Conservation (phyloP, 306 rosid genomes). For the Citrullus colocynthis region DNA sequence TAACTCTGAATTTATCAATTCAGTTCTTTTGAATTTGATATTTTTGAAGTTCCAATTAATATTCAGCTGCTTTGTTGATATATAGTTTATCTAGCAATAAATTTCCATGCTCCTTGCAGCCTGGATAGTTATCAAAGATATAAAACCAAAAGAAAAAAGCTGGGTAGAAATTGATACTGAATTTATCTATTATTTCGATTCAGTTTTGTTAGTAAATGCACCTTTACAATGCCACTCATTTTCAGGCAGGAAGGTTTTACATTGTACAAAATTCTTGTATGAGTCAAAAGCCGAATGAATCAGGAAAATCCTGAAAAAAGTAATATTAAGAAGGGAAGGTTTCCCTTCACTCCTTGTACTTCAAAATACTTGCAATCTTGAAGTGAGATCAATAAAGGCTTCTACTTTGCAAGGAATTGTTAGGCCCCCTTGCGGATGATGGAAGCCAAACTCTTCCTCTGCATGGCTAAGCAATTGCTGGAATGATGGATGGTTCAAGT, state of each 20-base stretch:
- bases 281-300: not conserved
- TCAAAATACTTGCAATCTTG: not conserved
- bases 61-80: no score
- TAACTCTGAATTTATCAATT: no score
- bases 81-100: not conserved
- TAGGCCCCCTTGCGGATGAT: conserved; percentile 32
- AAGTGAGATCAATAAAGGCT: conserved; percentile 18
- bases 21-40: no score
- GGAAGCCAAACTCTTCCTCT: conserved; percentile 33
- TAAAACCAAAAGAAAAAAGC: not conserved
- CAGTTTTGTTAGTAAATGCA: not conserved
- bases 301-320: not conserved
- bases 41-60: no score
- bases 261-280: not conserved
- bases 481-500: conserved; percentile 11
- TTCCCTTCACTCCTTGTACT: not conserved
- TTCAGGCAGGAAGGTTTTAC: not conserved
- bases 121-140: not conserved
- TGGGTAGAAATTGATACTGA: not conserved
- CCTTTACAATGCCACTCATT: not conserved
- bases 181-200: not conserved
- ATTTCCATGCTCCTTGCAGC: not conserved
- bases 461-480: conserved; percentile 13
- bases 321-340: not conserved
- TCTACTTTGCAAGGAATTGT: conserved; percentile 34